Evolutionary conservation across 495 filamentous ascomycete genomes (phyloP).

Genomic region (Lepidopterella palustris): DNA sequence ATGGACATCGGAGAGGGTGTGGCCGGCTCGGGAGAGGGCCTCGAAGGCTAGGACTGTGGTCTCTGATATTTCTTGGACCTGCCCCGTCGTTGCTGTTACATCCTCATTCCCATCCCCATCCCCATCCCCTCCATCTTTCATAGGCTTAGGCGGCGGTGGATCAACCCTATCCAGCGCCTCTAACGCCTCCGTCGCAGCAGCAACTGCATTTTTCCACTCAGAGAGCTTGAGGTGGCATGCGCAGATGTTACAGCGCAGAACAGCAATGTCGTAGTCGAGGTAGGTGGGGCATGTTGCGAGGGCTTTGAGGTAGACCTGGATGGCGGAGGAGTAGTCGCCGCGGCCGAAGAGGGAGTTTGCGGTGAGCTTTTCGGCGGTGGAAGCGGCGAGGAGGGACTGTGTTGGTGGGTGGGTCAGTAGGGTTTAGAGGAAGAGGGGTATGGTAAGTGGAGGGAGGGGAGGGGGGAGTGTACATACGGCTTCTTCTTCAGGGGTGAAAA

Average conservation of each 20-base stretch:
- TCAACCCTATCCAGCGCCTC: slow-evolving; percentile 62
- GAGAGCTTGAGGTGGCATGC: slow-evolving; percentile 85
- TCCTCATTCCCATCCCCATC: slow-evolving; percentile 34
- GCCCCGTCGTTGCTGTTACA: slow-evolving; percentile 39
- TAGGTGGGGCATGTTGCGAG: slow-evolving; percentile 77
- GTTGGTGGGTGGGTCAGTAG: too few relatives aligned
- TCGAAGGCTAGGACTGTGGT: slow-evolving; percentile 36
- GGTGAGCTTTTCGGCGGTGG: slow-evolving; percentile 64
- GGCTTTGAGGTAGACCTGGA: slow-evolving; percentile 81
- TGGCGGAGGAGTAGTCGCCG: slow-evolving; percentile 72
- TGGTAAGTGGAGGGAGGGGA: background rate
- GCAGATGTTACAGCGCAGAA: slow-evolving; percentile 78
- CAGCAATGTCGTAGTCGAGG: slow-evolving; percentile 82
- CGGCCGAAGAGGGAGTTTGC: slow-evolving; percentile 73
- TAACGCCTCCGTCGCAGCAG: slow-evolving; percentile 64
- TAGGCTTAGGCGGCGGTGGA: slow-evolving; percentile 32
- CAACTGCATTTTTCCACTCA: slow-evolving; percentile 79
- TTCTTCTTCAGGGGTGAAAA: slow-evolving; percentile 76
- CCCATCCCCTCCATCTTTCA: slow-evolving; percentile 8
- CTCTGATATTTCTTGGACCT: slow-evolving; percentile 41
- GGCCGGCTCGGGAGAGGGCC: slow-evolving; percentile 33
- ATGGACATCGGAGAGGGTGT: slow-evolving; percentile 52
- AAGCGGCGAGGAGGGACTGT: slow-evolving; percentile 65
- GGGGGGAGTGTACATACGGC: slow-evolving; percentile 44
- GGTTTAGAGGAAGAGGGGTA: background rate